phyloP scores from a whole-genome alignment of 495 filamentous ascomycete species.

The Talaromyces borbonicus region DNA sequence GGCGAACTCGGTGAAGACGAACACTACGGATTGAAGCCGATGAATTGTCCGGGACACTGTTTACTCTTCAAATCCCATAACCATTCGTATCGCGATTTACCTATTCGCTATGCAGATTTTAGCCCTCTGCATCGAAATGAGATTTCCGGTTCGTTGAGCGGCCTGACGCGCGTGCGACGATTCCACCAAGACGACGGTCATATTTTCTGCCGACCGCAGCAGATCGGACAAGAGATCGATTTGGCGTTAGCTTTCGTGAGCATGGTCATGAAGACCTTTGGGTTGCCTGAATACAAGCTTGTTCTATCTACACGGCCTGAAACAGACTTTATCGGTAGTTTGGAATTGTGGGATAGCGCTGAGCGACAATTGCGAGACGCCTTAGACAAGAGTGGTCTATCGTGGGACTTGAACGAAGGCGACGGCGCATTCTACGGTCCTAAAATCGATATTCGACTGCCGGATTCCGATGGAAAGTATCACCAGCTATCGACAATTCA shows the following conservation, averaged over 20 bases:
- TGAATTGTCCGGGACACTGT: conserved; percentile 96
- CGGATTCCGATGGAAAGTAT: conserved; percentile 75
- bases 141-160: conserved; percentile 73
- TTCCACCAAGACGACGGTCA: conserved; percentile 97
- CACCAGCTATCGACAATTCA: conserved; percentile 91
- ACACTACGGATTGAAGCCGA: conserved; percentile 86
- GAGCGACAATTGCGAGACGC: conserved; percentile 64
- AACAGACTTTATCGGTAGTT: conserved; percentile 66
- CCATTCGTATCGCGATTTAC: conserved; percentile 72
- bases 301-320: conserved; percentile 72
- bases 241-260: conserved; percentile 72
- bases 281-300: conserved; percentile 63
- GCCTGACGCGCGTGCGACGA: conserved; percentile 78
- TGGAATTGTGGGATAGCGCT: conserved; percentile 74
- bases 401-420: conserved; percentile 65
- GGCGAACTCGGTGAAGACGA: conserved; percentile 51
- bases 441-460: conserved; percentile 85
- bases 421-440: conserved; percentile 94
- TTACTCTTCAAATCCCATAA: conserved; percentile 67
- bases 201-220: conserved; percentile 80
- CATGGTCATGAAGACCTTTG: conserved; percentile 65
- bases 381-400: conserved; percentile 51
- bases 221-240: conserved; percentile 73
- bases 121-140: conserved; percentile 88
- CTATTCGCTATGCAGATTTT: conserved; percentile 88